A percentile compares a stretch with the other conserved stretches of the same genome.
phyloP scores from a whole-genome alignment of 2,329 filamentous ascomycete genomes.

The Lasiodiplodia sp. region DNA sequence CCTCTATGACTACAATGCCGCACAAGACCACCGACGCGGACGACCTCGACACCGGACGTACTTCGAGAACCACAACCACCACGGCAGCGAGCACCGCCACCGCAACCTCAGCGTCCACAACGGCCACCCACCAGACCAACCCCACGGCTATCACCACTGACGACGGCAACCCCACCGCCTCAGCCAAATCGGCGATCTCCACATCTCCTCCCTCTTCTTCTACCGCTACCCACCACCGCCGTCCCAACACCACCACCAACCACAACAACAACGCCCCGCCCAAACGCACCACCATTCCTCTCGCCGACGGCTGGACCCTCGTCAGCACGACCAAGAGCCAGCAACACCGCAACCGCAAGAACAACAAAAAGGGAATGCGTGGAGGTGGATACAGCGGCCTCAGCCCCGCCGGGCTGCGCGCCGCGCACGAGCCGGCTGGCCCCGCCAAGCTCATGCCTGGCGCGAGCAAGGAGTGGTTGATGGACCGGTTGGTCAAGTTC shows the following conservation, averaged over 20 bases:
- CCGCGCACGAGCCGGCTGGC: slow-evolving; percentile 16
- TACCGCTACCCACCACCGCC: neutral
- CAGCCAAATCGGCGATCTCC: neutral
- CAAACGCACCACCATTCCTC: slow-evolving; percentile 41
- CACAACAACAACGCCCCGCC: slow-evolving; percentile 27
- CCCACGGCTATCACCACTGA: neutral
- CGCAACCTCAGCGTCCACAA: neutral
- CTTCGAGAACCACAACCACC: neutral
- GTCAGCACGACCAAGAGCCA: slow-evolving; percentile 37
- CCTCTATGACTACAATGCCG: slow-evolving; percentile 13
- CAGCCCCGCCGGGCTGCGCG: slow-evolving; percentile 30
- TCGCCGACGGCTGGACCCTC: slow-evolving; percentile 47
- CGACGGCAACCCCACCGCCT: neutral
- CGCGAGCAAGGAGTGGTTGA: slow-evolving; percentile 1
- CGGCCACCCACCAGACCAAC: neutral
- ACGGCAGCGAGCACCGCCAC: neutral
- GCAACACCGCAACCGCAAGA: slow-evolving; percentile 46
- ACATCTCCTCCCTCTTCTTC: neutral
- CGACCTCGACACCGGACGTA: neutral
- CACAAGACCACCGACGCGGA: slow-evolving; percentile 6
- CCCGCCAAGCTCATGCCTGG: slow-evolving; percentile 23
- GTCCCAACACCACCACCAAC: slow-evolving; percentile 12
- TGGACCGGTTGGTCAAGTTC: slow-evolving; percentile 20
- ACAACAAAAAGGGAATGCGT: slow-evolving; percentile 22
- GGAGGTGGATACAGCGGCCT: slow-evolving; percentile 2